phyloP scores from a whole-genome alignment of 2,329 filamentous ascomycete species.

The Fusarium sp. region DNA sequence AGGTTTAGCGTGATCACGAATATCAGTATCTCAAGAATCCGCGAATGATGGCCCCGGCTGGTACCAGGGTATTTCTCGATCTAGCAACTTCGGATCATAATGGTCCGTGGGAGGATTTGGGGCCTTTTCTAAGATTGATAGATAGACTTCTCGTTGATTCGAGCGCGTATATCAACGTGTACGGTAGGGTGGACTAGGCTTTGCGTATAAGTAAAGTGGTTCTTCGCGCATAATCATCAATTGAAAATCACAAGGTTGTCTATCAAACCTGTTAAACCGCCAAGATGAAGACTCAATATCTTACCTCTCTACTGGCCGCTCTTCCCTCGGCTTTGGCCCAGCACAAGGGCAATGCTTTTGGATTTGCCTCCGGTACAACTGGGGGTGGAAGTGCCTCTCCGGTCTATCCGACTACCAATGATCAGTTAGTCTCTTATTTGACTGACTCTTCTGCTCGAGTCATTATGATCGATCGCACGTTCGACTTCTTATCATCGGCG shows the following conservation, averaged over 20 bases:
- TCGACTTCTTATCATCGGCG: conserved; percentile 69
- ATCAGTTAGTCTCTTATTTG: conserved; percentile 64
- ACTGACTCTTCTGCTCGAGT: conserved; percentile 66
- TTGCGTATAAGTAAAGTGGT: neutral
- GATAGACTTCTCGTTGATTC: neutral
- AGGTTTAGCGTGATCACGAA: neutral
- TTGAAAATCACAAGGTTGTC: neutral
- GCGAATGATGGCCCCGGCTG: neutral
- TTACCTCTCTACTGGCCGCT: conserved; percentile 8
- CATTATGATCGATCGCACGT: conserved; percentile 70
- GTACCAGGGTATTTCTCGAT: neutral
- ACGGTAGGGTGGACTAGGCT: neutral
- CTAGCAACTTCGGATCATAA: neutral
- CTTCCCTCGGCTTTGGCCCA: conserved; percentile 16
- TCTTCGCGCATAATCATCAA: neutral
- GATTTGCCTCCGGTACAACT: conserved; percentile 67
- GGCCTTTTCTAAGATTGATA: neutral
- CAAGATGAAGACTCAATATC: conserved; percentile 20
- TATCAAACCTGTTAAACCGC: neutral
- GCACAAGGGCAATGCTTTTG: conserved; percentile 56
- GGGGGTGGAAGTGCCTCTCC: conserved; percentile 70
- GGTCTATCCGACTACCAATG: conserved; percentile 66
- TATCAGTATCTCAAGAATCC: neutral
- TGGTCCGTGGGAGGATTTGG: neutral
- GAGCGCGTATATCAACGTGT: neutral